Conservation (phyloP, 2,329 filamentous ascomycete species). For the Cladosporium colombiae region DNA sequence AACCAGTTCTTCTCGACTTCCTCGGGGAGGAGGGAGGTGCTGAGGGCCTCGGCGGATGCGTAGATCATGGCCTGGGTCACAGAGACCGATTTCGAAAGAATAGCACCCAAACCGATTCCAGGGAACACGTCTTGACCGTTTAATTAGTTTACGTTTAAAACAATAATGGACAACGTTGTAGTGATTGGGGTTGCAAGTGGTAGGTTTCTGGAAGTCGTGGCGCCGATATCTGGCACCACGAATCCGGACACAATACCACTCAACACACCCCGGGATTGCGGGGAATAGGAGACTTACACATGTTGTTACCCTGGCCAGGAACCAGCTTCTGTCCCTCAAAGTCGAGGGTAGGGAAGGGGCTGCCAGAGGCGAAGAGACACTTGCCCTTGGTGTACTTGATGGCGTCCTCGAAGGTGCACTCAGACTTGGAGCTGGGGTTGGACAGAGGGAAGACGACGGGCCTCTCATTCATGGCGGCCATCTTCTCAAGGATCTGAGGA, state of each 20-base stretch:
- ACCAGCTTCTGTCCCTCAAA: constrained; percentile 48
- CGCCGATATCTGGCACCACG: not conserved
- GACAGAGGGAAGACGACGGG: constrained; percentile 85
- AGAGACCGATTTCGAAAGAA: constrained; percentile 81
- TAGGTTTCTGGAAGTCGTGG: not conserved
- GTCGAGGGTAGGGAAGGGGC: constrained; percentile 74
- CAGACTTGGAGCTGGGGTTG: constrained; percentile 94
- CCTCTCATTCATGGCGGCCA: constrained; percentile 64
- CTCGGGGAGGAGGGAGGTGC: constrained; percentile 74
- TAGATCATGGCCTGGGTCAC: constrained; percentile 98
- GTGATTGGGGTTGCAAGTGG: not conserved
- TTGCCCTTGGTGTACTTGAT: constrained; percentile 87
- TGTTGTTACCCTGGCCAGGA: constrained; percentile 71
- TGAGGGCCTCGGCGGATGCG: constrained; percentile 80
- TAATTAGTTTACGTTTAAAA: not conserved
- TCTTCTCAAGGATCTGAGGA: constrained; percentile 71
- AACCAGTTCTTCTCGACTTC: constrained; percentile 83
- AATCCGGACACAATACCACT: not conserved
- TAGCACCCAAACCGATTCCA: constrained; percentile 88
- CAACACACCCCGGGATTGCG: not conserved
- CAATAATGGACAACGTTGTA: not conserved
- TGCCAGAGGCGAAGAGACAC: constrained; percentile 91
- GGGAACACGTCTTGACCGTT: constrained; percentile 71
- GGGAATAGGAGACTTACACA: constrained; percentile 19
- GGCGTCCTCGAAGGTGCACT: constrained; percentile 95